Evolutionary conservation across 2,329 filamentous ascomycete species (phyloP), one percentile per base, ranked within the genome.

Genomic region (Phyllosticta citribraziliensis): DNA sequence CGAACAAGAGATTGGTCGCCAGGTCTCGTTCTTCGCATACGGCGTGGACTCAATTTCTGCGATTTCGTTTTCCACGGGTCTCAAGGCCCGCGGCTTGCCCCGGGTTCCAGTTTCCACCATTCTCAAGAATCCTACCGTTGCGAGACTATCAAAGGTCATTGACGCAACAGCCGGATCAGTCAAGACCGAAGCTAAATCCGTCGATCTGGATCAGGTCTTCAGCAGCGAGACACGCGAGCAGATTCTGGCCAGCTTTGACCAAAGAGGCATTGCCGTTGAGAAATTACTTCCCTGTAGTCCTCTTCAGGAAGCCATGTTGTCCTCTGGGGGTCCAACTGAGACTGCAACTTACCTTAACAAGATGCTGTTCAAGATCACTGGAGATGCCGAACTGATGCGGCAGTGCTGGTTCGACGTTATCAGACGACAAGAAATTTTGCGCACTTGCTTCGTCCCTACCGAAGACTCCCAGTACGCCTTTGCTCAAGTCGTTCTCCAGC

Each of bases 221-320:
- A 63, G 52, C 27, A 8, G 11, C 6, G n/a, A 24, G 19, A 58
- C 56, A 17, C 52, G 24, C 19, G 53, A 55, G 3, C 60, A 62
- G 12, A 55, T 62, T 3, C 4, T 51, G 12, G 20, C 52, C 5
- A 11, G 19, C 0, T 75, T 82, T 60, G 53, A 65, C 4, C 17
- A 63, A 4, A 63, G 71, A 2, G 70, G 71, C 0, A 70, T 72
- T 4, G 53, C 66, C 0, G 75, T 88, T 2, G 73, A 81, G 30
- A 78, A 76, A 1, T 78, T 96, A 9, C 74, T 92, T 5, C 91
- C 91, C 0, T 96, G 92, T 69, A 95, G 91, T 1, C 88, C 91
- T 0, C 76, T 97, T 0, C 92, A 97, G 71, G 88, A 95, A 75
- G 88, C 87, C 0, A 96, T 96, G 91, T 78, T 96, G 0, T 86